Conservation (phyloP, 148 eudicot genomes). For the Rhododendron kiyosumense region DNA sequence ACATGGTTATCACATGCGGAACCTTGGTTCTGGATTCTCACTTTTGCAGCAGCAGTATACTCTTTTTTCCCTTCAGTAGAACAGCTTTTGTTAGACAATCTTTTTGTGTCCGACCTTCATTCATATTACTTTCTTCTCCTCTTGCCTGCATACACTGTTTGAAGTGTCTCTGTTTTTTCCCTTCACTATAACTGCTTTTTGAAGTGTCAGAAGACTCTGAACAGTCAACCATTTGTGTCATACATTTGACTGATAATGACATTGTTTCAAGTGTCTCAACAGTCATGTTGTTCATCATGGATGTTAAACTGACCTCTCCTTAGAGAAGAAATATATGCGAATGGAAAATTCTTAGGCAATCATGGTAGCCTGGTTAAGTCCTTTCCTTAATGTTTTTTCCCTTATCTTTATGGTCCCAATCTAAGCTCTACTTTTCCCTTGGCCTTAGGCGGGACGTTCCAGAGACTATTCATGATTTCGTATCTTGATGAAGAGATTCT, state of each 20-base stretch:
- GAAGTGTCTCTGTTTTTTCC: not conserved
- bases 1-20: not conserved
- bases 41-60: not conserved
- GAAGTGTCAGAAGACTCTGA: not conserved
- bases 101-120: not conserved
- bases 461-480: slow-evolving; percentile 83
- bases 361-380: not conserved
- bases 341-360: not conserved
- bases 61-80: not conserved
- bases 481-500: slow-evolving; percentile 91
- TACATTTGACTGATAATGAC: not conserved
- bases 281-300: not conserved
- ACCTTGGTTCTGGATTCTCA: not conserved
- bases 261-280: not conserved
- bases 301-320: not conserved
- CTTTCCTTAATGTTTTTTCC: not conserved
- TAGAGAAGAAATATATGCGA: not conserved
- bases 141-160: not conserved
- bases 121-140: not conserved
- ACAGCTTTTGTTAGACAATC: not conserved
- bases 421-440: slow-evolving; percentile 1
- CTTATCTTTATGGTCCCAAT: not conserved
- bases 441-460: slow-evolving; percentile 54
- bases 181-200: slow-evolving; percentile 1
- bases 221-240: not conserved